Conservation (phyloP, 148 eudicot genomes). For the Nyssa sinensis region DNA sequence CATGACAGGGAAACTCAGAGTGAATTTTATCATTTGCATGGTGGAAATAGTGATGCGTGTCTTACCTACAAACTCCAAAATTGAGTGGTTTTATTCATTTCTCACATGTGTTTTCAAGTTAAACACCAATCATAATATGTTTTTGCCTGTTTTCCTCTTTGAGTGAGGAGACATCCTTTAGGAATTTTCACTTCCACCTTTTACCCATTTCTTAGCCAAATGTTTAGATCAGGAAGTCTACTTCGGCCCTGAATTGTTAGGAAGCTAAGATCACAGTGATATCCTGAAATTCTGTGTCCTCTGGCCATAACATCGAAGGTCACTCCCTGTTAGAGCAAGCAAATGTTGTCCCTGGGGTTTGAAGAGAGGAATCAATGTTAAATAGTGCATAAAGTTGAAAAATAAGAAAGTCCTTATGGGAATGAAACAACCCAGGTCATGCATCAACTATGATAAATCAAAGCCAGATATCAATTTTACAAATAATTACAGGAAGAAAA, state of each 20-base stretch:
- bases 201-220: constrained; percentile 93
- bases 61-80: constrained; percentile 1
- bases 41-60: not conserved
- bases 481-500: not conserved
- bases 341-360: constrained; percentile 84
- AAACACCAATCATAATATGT: no score
- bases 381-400: not conserved
- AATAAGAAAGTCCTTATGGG: not conserved
- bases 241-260: constrained; percentile 96
- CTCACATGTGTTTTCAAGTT: not conserved
- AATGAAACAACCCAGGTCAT: not conserved
- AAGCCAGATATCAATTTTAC: not conserved
- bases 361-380: constrained; percentile 19
- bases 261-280: constrained; percentile 96
- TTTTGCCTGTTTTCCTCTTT: constrained; percentile 86
- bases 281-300: constrained; percentile 92
- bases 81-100: not conserved
- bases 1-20: not conserved
- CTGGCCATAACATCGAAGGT: constrained; percentile 74
- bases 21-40: not conserved
- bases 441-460: not conserved
- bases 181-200: constrained; percentile 96
- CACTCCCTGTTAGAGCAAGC: constrained; percentile 98
- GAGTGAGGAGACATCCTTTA: constrained; percentile 95
- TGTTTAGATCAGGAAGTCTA: constrained; percentile 90